A percentile compares a stretch with the other conserved stretches of the same genome.
These are phyloP conservation scores for Ilex aquifolium DNA, from an alignment of 257 asterid species.

Conservation along the genomic window DNA sequence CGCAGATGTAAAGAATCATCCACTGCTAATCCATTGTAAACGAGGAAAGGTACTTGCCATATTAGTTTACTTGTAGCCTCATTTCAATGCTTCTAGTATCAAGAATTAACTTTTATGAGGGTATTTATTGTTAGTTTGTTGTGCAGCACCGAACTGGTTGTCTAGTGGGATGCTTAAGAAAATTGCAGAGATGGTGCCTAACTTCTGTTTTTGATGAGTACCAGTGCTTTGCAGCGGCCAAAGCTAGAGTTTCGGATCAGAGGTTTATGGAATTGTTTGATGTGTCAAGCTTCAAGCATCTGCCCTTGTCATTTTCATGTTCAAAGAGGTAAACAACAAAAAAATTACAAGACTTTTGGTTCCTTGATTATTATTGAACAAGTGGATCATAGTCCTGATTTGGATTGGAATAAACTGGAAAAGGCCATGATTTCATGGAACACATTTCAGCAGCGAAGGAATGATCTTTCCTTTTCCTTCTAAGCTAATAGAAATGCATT, in stretches of 20 bases:
- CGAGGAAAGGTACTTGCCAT: slow-evolving; percentile 57
- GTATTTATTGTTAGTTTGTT: background rate
- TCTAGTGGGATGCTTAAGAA: slow-evolving; percentile 83
- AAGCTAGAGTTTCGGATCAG: slow-evolving; percentile 76
- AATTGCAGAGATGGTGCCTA: slow-evolving; percentile 73
- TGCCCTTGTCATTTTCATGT: slow-evolving; percentile 35
- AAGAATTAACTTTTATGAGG: too few species aligned
- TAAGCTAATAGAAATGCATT: background rate
- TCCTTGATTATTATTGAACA: background rate
- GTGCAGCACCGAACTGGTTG: slow-evolving; percentile 91
- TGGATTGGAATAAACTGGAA: slow-evolving; percentile 5
- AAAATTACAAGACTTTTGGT: background rate
- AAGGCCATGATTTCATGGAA: slow-evolving; percentile 8
- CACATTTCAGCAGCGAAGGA: slow-evolving; percentile 1
- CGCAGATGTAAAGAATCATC: slow-evolving; percentile 69
- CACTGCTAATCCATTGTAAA: slow-evolving; percentile 76
- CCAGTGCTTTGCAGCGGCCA: slow-evolving; percentile 86
- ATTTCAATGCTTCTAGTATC: too few species aligned
- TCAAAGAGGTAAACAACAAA: slow-evolving; percentile 37
- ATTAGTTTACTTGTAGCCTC: background rate
- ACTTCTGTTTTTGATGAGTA: slow-evolving; percentile 82
- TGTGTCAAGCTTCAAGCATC: slow-evolving; percentile 44
- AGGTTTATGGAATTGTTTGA: slow-evolving; percentile 86
- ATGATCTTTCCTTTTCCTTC: background rate
- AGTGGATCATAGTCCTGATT: too few species aligned